Conservation (phyloP, 129 eudicot genomes). For the Chrysanthemum seticuspe region DNA sequence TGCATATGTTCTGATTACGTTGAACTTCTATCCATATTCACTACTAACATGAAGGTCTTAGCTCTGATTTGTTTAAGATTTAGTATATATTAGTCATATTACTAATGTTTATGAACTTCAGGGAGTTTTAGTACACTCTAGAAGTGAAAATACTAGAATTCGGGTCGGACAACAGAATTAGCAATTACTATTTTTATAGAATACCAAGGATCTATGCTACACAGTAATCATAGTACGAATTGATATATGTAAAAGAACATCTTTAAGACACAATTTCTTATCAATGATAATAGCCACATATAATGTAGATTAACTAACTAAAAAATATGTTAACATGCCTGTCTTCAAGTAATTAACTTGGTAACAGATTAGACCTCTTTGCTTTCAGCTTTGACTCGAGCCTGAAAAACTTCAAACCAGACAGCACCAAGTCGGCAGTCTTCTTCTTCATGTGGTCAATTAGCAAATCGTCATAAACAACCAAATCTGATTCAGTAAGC, state of each 20-base stretch:
- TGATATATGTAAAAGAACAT: too few relatives aligned
- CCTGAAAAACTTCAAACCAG: constrained; percentile 84
- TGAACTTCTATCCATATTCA: too few relatives aligned
- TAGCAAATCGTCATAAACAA: constrained; percentile 81
- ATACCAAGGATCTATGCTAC: neutral
- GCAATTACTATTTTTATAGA: too few relatives aligned
- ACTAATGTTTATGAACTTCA: too few relatives aligned
- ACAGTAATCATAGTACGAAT: too few relatives aligned
- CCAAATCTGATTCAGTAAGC: constrained; percentile 63
- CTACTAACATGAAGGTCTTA: too few relatives aligned
- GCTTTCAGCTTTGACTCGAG: constrained; percentile 73
- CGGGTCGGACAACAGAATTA: too few relatives aligned
- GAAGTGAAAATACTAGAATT: too few relatives aligned
- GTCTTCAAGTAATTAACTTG: constrained; percentile 37
- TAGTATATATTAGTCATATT: too few relatives aligned
- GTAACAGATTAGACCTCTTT: constrained; percentile 62
- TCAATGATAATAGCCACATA: neutral
- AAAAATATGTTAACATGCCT: constrained; percentile 24
- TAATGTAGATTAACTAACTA: neutral
- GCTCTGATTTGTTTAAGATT: too few relatives aligned
- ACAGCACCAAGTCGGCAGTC: constrained; percentile 77
- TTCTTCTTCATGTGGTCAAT: constrained; percentile 83
- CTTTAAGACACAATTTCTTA: neutral
- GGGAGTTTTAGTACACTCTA: too few relatives aligned
- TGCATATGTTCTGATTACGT: too few relatives aligned